phyloP scores from a whole-genome alignment of 139 green algal genomes.

The Klebsormidium nitens region DNA sequence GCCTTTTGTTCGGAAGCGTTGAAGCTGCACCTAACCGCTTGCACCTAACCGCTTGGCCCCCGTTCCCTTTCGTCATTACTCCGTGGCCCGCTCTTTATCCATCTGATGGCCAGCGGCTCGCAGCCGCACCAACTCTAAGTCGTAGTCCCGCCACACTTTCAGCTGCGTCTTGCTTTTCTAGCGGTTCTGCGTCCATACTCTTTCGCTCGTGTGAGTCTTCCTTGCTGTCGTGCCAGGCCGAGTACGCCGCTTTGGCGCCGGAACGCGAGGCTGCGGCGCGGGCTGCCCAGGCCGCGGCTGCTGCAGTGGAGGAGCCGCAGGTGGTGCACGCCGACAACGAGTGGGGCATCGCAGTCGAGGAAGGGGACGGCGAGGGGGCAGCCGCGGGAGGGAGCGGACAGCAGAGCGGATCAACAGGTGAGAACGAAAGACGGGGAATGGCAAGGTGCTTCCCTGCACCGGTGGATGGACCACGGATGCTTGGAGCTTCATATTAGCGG shows the following conservation, averaged over 20 bases:
- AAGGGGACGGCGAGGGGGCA: not conserved
- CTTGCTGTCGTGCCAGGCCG: conserved; percentile 21
- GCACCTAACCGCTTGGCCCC: too few species aligned
- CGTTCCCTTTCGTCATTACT: too few species aligned
- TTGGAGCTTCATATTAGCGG: too few species aligned
- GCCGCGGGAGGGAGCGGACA: not conserved
- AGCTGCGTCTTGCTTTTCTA: too few species aligned
- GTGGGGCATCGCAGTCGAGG: conserved; percentile 71
- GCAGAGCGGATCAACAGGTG: not conserved
- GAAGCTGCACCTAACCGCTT: too few species aligned
- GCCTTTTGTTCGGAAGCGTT: too few species aligned
- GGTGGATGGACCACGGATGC: too few species aligned
- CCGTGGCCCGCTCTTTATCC: too few species aligned
- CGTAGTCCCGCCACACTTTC: too few species aligned
- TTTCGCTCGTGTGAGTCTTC: conserved; percentile 7
- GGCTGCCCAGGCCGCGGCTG: conserved; percentile 27
- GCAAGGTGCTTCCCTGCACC: not conserved
- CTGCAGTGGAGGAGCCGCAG: conserved; percentile 40
- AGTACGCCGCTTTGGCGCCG: conserved; percentile 29
- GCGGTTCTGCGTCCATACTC: not conserved
- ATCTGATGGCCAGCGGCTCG: too few species aligned
- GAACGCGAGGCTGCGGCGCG: conserved; percentile 34
- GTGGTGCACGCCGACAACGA: conserved; percentile 82
- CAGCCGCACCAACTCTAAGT: too few species aligned
- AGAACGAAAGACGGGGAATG: not conserved